Percentiles rank a stretch among this genome's conserved stretches.
Evolutionary conservation across 2,329 filamentous ascomycete species (phyloP).

Genomic region (Penicillium psychrosexuale): DNA sequence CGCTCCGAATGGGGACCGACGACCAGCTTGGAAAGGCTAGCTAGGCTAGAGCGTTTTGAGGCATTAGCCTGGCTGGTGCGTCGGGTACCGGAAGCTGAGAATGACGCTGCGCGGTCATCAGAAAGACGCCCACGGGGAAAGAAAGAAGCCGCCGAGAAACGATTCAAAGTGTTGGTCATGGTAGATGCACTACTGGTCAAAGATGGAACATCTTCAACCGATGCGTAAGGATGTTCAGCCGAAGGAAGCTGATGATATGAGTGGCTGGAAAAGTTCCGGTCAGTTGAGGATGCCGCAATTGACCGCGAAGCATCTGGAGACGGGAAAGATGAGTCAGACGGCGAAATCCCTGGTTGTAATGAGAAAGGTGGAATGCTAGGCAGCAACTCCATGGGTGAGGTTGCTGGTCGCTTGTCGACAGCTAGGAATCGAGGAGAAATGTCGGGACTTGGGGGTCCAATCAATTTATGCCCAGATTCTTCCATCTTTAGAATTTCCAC

Average conservation of each 20-base stretch:
- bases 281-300: constrained; percentile 41
- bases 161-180: constrained; percentile 43
- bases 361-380: constrained; percentile 41
- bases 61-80: constrained; percentile 41
- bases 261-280: constrained; percentile 38
- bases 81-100: constrained; percentile 40
- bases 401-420: constrained; percentile 41
- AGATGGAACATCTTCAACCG: constrained; percentile 50
- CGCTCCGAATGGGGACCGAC: constrained; percentile 44
- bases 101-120: constrained; percentile 45
- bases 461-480: constrained; percentile 23
- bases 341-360: constrained; percentile 37
- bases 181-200: constrained; percentile 50
- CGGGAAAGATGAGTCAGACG: constrained; percentile 44
- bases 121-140: constrained; percentile 41
- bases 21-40: constrained; percentile 49
- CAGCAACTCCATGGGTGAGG: constrained; percentile 42
- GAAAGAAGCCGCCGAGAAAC: constrained; percentile 43
- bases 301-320: constrained; percentile 47
- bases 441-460: constrained; percentile 33
- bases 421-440: constrained; percentile 37
- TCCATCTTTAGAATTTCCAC: constrained; percentile 34
- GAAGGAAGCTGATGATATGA: constrained; percentile 37
- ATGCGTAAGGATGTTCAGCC: constrained; percentile 42
- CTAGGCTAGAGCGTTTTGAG: constrained; percentile 48